Percentiles rank a stretch among this genome's conserved stretches.
These are phyloP conservation scores for Aspergillus avenaceus DNA, from an alignment of 495 filamentous ascomycete genomes.

Conservation along the genomic window DNA sequence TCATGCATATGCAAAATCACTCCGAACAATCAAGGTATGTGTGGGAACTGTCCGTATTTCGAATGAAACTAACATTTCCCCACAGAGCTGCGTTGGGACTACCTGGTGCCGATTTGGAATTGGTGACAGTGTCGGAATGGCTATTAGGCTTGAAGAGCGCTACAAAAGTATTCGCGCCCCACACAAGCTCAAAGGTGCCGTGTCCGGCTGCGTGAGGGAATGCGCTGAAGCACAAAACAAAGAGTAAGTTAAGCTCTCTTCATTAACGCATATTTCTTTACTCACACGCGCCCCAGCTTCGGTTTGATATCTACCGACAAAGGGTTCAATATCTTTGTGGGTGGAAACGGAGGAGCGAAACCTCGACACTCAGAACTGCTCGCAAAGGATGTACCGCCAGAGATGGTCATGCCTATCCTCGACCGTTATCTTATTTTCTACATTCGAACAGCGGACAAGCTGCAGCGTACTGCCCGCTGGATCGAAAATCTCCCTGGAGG, in stretches of 20 bases:
- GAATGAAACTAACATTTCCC: not conserved
- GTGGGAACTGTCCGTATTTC: not conserved
- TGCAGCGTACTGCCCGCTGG: slow-evolving; percentile 93
- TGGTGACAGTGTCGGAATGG: slow-evolving; percentile 96
- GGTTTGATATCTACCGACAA: slow-evolving; percentile 93
- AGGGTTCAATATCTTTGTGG: slow-evolving; percentile 93
- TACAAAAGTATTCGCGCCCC: slow-evolving; percentile 91
- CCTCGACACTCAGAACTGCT: slow-evolving; percentile 84
- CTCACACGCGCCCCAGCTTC: slow-evolving; percentile 55
- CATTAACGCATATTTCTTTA: not conserved
- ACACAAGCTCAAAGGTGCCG: slow-evolving; percentile 93
- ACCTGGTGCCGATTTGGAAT: slow-evolving; percentile 95
- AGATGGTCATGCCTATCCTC: slow-evolving; percentile 80
- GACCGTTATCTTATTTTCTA: slow-evolving; percentile 96
- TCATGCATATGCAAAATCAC: slow-evolving; percentile 89
- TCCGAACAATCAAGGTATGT: slow-evolving; percentile 77
- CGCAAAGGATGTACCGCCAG: slow-evolving; percentile 82
- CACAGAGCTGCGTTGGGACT: slow-evolving; percentile 79
- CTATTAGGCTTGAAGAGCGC: slow-evolving; percentile 83
- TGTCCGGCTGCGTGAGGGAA: slow-evolving; percentile 88
- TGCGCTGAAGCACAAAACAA: slow-evolving; percentile 97
- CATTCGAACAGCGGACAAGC: slow-evolving; percentile 92
- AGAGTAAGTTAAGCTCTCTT: slow-evolving; percentile 52
- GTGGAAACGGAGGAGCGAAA: slow-evolving; percentile 87
- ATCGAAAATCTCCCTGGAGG: slow-evolving; percentile 84